A percentile compares a stretch with the other conserved stretches of the same genome.
Evolutionary conservation across 2,329 filamentous ascomycete genomes (phyloP).

Genomic region (Fusarium clavum): DNA sequence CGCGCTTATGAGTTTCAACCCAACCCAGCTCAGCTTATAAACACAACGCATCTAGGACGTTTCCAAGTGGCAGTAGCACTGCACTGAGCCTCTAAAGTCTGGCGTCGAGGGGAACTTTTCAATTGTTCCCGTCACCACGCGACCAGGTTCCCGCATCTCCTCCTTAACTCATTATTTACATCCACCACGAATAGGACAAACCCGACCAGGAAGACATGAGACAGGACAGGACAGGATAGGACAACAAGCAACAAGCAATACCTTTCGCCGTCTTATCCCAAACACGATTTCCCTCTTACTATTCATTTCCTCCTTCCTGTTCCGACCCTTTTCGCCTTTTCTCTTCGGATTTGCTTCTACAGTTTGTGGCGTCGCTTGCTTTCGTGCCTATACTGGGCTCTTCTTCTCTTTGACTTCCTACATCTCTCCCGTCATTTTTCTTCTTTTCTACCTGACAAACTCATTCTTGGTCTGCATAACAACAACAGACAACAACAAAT

Average conservation of each 20-base stretch:
- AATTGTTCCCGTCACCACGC: conserved; percentile 37
- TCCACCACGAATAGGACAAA: conserved; percentile 18
- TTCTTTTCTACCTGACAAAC: conserved; percentile 15
- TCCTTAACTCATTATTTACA: conserved; percentile 44
- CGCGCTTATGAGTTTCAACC: not conserved
- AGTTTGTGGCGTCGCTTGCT: conserved; percentile 35
- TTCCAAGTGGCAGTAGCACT: conserved; percentile 23
- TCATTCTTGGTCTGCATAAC: conserved; percentile 31
- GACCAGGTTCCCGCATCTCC: conserved; percentile 40
- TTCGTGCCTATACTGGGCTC: conserved; percentile 21
- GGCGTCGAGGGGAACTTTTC: conserved; percentile 2
- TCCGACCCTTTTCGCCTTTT: not conserved
- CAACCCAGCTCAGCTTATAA: conserved; percentile 12
- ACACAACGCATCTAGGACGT: conserved; percentile 24
- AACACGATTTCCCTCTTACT: conserved; percentile 6
- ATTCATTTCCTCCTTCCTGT: conserved; percentile 4
- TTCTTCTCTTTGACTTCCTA: conserved; percentile 22
- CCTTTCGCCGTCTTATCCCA: conserved; percentile 12
- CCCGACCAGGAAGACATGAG: conserved; percentile 12
- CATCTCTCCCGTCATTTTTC: conserved; percentile 24
- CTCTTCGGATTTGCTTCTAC: conserved; percentile 7
- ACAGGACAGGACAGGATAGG: not conserved
- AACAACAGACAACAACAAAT: conserved; percentile 29
- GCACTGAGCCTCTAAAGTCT: conserved; percentile 8
- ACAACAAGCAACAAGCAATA: not conserved